Conservation (phyloP, 208 protist species). For the Wallacemonas sp. region DNA sequence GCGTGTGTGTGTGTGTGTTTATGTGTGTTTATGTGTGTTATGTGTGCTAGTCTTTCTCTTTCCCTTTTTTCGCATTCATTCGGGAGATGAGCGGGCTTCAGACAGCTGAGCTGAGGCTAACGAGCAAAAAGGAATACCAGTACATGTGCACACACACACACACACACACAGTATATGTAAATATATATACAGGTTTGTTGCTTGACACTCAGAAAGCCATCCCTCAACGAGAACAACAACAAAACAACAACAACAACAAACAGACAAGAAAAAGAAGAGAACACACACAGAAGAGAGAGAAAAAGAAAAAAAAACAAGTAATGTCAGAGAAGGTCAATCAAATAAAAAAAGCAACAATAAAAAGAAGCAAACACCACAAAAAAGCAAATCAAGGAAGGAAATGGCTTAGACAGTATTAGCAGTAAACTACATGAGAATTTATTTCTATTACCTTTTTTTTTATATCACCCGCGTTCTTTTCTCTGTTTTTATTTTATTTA, state of each 20-base stretch:
- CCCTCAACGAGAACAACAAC: neutral
- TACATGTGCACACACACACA: no score
- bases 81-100: no score
- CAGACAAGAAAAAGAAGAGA: neutral
- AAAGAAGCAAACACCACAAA: neutral
- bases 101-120: no score
- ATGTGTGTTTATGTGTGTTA: neutral
- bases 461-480: neutral
- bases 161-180: no score
- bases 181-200: no score
- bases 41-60: neutral
- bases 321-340: conserved; percentile 14
- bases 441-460: neutral
- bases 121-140: no score
- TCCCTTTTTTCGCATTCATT: neutral
- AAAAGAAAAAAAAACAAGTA: conserved; percentile 6
- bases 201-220: no score
- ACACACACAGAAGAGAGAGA: neutral
- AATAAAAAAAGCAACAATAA: conserved; percentile 3
- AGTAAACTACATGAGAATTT: neutral
- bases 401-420: no score
- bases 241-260: neutral
- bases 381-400: neutral
- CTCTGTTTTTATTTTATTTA: neutral
- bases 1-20: neutral